Evolutionary conservation across 225 moss, liverwort and hornwort species (phyloP).

Genomic region (Lunularia cruciata): DNA sequence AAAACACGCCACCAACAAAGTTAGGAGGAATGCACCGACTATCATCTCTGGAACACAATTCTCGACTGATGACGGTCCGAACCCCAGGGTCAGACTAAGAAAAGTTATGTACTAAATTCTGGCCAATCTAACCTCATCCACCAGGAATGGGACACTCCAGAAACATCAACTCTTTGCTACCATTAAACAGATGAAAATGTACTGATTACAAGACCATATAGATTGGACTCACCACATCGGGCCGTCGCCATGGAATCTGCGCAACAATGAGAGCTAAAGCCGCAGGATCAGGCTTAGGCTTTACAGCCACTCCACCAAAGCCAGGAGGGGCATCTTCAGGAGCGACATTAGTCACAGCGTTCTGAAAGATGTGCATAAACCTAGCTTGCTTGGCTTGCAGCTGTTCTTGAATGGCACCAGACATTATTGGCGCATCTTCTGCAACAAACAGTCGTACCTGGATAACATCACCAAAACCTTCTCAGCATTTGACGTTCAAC

Average conservation of each 20-base stretch:
- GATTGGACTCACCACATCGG: slow-evolving; percentile 64
- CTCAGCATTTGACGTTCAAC: too few relatives aligned
- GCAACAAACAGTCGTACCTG: slow-evolving; percentile 91
- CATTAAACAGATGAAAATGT: too few relatives aligned
- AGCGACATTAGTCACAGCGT: slow-evolving; percentile 13
- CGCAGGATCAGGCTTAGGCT: slow-evolving; percentile 50
- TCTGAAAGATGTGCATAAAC: slow-evolving; percentile 71
- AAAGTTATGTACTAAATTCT: too few relatives aligned
- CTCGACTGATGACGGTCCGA: too few relatives aligned
- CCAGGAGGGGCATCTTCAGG: slow-evolving; percentile 74
- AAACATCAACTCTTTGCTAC: too few relatives aligned
- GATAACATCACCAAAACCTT: slow-evolving; percentile 7
- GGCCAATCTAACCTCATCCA: too few relatives aligned
- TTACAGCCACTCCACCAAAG: slow-evolving; percentile 59
- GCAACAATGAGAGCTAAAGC: slow-evolving; percentile 57
- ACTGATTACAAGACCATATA: too few relatives aligned
- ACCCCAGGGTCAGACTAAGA: too few relatives aligned
- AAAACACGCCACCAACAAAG: too few relatives aligned
- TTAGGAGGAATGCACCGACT: too few relatives aligned
- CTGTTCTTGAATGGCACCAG: slow-evolving; percentile 67
- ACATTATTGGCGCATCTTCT: slow-evolving; percentile 79
- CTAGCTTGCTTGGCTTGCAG: slow-evolving; percentile 80
- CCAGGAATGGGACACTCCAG: too few relatives aligned
- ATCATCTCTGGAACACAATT: too few relatives aligned
- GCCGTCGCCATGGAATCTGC: slow-evolving; percentile 70